phyloP scores from a whole-genome alignment of 176 grass and related monocot genomes.

The Triticum dicoccoides region DNA sequence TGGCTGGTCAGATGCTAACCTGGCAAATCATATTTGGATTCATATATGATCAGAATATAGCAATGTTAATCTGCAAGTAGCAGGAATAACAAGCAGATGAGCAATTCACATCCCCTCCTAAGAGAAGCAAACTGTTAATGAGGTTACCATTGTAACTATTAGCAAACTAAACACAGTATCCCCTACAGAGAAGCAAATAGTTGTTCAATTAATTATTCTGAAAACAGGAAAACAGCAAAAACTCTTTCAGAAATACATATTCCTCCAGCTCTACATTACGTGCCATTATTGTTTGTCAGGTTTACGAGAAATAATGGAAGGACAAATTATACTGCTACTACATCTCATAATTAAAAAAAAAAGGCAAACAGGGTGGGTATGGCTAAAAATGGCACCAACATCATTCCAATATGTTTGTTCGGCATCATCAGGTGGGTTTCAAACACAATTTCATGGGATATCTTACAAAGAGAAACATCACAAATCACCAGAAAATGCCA shows the following conservation, averaged over 20 bases:
- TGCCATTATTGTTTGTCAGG: not conserved
- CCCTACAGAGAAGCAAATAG: not conserved
- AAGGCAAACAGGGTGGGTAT: not conserved
- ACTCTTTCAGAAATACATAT: not conserved
- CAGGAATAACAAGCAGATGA: not conserved
- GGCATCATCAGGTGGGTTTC: not conserved
- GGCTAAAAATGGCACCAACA: not conserved
- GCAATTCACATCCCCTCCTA: not conserved
- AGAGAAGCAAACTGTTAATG: not conserved
- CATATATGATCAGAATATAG: not conserved
- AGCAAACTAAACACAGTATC: not conserved
- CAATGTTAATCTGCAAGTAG: not conserved
- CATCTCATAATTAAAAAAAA: not conserved
- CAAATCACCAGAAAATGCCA: not conserved
- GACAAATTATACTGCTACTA: not conserved
- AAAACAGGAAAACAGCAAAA: not conserved
- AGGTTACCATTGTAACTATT: not conserved
- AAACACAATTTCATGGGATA: not conserved
- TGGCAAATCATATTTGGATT: not conserved
- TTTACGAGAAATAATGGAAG: not conserved
- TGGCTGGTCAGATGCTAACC: constrained; percentile 31
- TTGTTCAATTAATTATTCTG: not conserved
- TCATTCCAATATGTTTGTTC: not conserved
- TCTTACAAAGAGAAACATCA: not conserved
- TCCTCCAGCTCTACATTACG: not conserved